Conservation (phyloP, 1,284 basidiomycete genomes). For the Ustilago nuda region DNA sequence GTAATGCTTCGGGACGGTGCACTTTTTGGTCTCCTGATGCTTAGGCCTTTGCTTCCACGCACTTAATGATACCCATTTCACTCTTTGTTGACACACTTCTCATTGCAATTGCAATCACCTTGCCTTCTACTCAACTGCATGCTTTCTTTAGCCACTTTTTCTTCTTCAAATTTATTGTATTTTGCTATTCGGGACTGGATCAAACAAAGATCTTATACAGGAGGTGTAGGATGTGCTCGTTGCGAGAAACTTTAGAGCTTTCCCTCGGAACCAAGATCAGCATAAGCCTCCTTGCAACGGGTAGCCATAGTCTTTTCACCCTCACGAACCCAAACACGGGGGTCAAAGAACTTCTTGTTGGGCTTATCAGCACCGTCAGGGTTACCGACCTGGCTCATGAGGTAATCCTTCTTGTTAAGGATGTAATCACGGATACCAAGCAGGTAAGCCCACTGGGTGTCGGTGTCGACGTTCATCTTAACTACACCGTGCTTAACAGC, state of each 20-base stretch:
- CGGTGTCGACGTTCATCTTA: conserved; percentile 71
- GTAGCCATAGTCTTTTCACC: conserved; percentile 92
- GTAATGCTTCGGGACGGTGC: conserved; percentile 61
- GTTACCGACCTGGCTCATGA: conserved; percentile 68
- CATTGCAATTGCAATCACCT: neutral
- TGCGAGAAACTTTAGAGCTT: conserved; percentile 52
- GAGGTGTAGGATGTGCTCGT: neutral
- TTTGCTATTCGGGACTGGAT: neutral
- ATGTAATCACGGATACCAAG: conserved; percentile 76
- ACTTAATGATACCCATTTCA: conserved; percentile 4
- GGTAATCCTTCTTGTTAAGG: conserved; percentile 69
- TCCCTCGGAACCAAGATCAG: conserved; percentile 77
- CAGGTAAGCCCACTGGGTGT: conserved; percentile 93
- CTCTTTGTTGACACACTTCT: neutral
- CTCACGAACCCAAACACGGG: conserved; percentile 95
- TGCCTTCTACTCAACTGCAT: neutral
- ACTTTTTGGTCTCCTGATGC: conserved; percentile 54
- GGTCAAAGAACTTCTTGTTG: conserved; percentile 70
- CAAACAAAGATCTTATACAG: neutral
- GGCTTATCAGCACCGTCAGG: conserved; percentile 68
- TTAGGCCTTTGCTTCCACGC: neutral
- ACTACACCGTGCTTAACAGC: conserved; percentile 86
- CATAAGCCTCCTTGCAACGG: conserved; percentile 91
- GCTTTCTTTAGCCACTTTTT: neutral
- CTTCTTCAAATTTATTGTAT: neutral